Evolutionary conservation across 257 asterid species (phyloP).

Genomic region (Solanum rostratum): DNA sequence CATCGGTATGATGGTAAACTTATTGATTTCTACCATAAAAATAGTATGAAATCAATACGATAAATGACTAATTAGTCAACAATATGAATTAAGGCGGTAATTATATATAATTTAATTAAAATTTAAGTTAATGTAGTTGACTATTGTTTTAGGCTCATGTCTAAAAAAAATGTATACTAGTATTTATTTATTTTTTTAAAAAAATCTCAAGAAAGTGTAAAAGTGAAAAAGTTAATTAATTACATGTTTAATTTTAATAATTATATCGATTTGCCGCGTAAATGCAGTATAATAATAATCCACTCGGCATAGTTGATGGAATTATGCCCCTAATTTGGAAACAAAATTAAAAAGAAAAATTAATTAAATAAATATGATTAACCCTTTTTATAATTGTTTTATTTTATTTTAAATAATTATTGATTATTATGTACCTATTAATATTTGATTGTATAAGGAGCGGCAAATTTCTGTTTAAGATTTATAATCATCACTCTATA

Average conservation of each 20-base stretch:
- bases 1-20: no score
- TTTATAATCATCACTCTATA: no score
- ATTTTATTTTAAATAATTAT: not conserved
- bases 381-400: not conserved
- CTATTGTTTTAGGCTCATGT: not conserved
- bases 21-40: no score
- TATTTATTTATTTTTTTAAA: not conserved
- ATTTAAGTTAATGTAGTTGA: not conserved
- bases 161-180: not conserved
- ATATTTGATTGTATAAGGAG: not conserved
- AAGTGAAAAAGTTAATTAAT: not conserved
- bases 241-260: not conserved
- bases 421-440: not conserved
- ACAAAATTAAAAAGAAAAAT: not conserved
- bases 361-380: not conserved
- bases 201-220: not conserved
- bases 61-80: not conserved
- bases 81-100: not conserved
- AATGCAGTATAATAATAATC: not conserved
- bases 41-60: no score
- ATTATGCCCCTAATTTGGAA: not conserved
- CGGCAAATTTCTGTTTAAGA: no score
- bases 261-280: not conserved
- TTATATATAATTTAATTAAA: not conserved
- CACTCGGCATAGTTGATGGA: not conserved